Conservation (phyloP, 2,329 filamentous ascomycete genomes). For the Penicillium italicum region DNA sequence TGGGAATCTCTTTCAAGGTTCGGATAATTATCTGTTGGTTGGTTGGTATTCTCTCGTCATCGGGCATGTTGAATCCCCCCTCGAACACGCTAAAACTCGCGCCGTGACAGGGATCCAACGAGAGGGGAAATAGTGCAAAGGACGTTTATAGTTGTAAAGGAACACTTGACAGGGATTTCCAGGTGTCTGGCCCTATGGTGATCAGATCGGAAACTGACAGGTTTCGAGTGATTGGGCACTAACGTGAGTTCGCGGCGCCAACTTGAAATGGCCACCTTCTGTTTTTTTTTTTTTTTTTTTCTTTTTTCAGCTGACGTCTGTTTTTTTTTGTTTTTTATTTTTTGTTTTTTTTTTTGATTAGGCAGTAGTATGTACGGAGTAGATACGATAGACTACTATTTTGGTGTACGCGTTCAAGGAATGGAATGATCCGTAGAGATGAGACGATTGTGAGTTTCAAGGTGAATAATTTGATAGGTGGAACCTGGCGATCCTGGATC, state of each 20-base stretch:
- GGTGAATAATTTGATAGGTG: constrained; percentile 5
- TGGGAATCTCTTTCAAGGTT: constrained; percentile 8
- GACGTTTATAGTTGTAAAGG: not conserved
- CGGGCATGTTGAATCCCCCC: constrained; percentile 9
- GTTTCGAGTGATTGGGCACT: constrained; percentile 8
- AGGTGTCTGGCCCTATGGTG: not conserved
- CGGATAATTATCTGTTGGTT: constrained; percentile 1
- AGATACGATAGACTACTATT: not conserved
- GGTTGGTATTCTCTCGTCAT: not conserved
- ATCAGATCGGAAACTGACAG: constrained; percentile 13
- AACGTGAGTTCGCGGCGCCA: constrained; percentile 15
- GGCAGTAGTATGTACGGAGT: too few relatives aligned
- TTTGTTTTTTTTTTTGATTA: too few relatives aligned
- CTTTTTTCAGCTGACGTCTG: not conserved
- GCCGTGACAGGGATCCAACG: constrained; percentile 20
- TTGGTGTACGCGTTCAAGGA: not conserved
- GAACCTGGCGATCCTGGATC: not conserved
- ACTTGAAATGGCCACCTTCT: not conserved
- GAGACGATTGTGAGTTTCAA: constrained; percentile 25
- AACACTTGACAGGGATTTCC: constrained; percentile 1
- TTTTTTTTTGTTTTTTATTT: too few relatives aligned
- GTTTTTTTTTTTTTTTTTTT: not conserved
- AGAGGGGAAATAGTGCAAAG: not conserved
- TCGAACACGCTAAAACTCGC: constrained; percentile 17
- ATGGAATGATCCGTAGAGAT: constrained; percentile 11